Base-by-base conservation (phyloP, 345 rosid genomes). In the Angophora floribunda region DNA sequence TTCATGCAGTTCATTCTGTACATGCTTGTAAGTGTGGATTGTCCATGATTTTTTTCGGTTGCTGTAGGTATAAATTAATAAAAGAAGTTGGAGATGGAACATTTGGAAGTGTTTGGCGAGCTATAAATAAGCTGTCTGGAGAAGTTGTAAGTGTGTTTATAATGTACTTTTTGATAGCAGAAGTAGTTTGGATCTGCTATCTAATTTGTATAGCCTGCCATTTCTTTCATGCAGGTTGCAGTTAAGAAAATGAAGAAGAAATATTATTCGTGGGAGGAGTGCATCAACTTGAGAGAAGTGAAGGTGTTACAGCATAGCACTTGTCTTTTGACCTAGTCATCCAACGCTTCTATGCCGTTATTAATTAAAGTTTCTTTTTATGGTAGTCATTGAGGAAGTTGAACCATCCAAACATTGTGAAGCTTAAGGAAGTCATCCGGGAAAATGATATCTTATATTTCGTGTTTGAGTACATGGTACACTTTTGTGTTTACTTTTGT, bases 21-120 rank as follows among this genome's bases (percentile, higher is more conserved):
- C 61, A 4, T 52, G 45, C 21, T 24, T 88, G 32, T 36, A 79
- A 47, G 52, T 15, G 87, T 32, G 59, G n/a, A 86, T 52, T 86
- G 49, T 53, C 30, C 26, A 65, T 80, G 59, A 50, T 59, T 6
- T 70, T 82, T 50, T 80, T 88, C 36, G 86, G 88, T 17, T 61
- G 70, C 36, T 57, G 19, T 70, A 97, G 99, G 94, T 98, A 96
- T 95, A 94, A 92, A 89, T 92, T 98, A 89, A 93, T 94, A 85
- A 96, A 94, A 94, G 98, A 97, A 92, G 97, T 97, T 89, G 99
- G 99, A 87, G 98, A 95, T 90, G 99, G 99, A 90, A 94, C 99
- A 17, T 98, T 97, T 93, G 99, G 99, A 90, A 95, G 90, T 92
- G 99, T 98, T 75, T 95, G 98, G 97, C 95, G 95, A 86, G 99